Evolutionary conservation across 225 moss, liverwort and hornwort species (phyloP), one percentile per base, ranked within the genome.

Genomic region (Straminergon stramineum): DNA sequence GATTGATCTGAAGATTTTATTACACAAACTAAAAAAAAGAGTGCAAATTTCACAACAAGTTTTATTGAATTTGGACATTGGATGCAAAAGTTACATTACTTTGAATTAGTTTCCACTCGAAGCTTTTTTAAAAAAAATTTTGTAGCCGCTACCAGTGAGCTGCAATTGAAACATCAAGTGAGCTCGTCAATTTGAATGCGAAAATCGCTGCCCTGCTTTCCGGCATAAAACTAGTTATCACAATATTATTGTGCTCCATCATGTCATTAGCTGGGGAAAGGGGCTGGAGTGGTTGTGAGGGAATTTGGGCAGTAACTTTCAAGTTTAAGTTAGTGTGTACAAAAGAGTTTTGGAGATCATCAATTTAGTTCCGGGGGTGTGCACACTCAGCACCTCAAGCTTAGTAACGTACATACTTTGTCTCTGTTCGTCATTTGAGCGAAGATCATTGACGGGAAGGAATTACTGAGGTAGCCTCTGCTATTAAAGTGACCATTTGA

Each of bases 171-270:
- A 58, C 52, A 31, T 79, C 80, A 73, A 85, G 48, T 48, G 48
- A 48, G 43, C 57, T 22, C 0, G 22, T 85, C 85, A 53, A 90
- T 88, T 92, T 63, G 78, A 90, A 84, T 88, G 92, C 86, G 4
- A 84, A 90, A 52, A 84, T 92, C 21, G 61, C 90, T 53, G 73
- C 88, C 92, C 69, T 69, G 88, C 84, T 88, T 92, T 89, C 74
- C 0, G 74, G 90, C 79, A 1, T 37, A 90, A 92, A 84, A 92
- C 73, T 16, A 73, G 90, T 88, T 58, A 21, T 71, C 92, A 90
- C 84, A 83, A 73, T 65, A 66, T 74, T 89, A 67, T 82, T 17
- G 65, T 86, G 90, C 66, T 78, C 10, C 52, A 52, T 86, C 86
- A 73, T 73, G 82, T 71, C 57, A 88, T 90, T 83, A 70, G 85